Percentiles rank a stretch among this genome's conserved stretches.
Conservation (phyloP, 2,329 filamentous ascomycete species). For the Aspergillus vadensis region DNA sequence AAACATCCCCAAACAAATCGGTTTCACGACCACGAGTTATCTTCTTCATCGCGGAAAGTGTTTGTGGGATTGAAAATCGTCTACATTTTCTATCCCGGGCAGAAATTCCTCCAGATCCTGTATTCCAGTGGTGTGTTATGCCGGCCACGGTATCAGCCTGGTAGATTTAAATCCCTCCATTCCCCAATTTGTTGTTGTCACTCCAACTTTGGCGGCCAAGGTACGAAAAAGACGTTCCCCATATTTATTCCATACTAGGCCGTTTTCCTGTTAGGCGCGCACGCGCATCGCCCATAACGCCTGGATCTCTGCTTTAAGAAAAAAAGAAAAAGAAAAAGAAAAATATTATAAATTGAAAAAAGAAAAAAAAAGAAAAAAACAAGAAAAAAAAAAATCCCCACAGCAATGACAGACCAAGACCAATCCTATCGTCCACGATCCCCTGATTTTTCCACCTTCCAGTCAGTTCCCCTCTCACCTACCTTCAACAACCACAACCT, state of each 20-base stretch:
- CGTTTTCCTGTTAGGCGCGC: conserved; percentile 9
- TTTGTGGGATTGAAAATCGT: not conserved
- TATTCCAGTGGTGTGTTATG: too few relatives aligned
- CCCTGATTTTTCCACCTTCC: conserved; percentile 54
- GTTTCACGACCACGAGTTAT: too few relatives aligned
- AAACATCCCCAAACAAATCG: conserved; percentile 6
- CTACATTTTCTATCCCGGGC: too few relatives aligned
- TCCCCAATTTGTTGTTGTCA: not conserved
- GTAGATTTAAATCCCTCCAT: not conserved
- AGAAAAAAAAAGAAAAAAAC: conserved; percentile 14
- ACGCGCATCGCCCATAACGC: conserved; percentile 12
- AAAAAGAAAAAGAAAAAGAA: not conserved
- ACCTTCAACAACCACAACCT: conserved; percentile 14
- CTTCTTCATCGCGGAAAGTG: not conserved
- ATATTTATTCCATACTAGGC: conserved; percentile 15
- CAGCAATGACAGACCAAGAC: conserved; percentile 49
- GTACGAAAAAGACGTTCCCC: conserved; percentile 9
- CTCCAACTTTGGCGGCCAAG: conserved; percentile 1
- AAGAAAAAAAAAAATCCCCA: conserved; percentile 17
- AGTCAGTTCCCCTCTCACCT: conserved; percentile 41
- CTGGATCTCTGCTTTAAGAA: conserved; percentile 4
- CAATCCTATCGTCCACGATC: conserved; percentile 51
- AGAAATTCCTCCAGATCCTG: too few relatives aligned
- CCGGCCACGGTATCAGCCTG: too few relatives aligned
- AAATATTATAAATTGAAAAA: conserved; percentile 16